These are phyloP conservation scores for Taiwanofungus camphoratus DNA, from an alignment of 1,284 basidiomycete genomes.

Conservation along the genomic window DNA sequence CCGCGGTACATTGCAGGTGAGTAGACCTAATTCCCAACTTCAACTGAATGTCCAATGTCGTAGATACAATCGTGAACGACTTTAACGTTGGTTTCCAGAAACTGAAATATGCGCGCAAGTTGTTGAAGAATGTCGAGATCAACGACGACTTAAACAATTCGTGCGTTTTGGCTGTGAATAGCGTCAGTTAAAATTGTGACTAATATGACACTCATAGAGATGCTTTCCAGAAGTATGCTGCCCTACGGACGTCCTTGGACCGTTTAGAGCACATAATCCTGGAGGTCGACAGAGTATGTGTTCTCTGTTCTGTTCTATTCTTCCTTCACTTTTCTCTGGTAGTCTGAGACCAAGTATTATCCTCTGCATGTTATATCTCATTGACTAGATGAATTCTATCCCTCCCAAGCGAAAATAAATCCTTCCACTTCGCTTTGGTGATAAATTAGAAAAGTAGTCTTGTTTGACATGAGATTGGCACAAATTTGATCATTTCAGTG, in stretches of 20 bases:
- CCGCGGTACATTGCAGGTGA: constrained; percentile 52
- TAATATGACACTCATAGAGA: not conserved
- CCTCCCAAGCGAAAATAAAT: too few relatives aligned
- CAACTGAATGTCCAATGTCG: not conserved
- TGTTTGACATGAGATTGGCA: not conserved
- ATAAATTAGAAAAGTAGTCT: too few relatives aligned
- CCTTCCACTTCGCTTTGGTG: too few relatives aligned
- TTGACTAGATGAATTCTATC: too few relatives aligned
- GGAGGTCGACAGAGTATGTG: constrained; percentile 43
- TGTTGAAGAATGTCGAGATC: constrained; percentile 52
- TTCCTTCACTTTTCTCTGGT: too few relatives aligned
- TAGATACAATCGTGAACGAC: not conserved
- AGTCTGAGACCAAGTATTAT: too few relatives aligned
- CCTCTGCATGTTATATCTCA: too few relatives aligned
- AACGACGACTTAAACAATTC: constrained; percentile 36
- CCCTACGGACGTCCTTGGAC: constrained; percentile 44
- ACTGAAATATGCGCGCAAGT: constrained; percentile 52
- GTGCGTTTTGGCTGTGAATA: constrained; percentile 30
- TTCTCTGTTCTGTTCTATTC: not conserved
- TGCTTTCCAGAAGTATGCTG: constrained; percentile 28
- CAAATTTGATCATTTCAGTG: not conserved
- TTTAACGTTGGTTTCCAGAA: constrained; percentile 37
- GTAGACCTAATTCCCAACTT: constrained; percentile 7
- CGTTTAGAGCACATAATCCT: constrained; percentile 45
- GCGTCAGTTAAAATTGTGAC: not conserved